Percentiles rank a stretch among this genome's conserved stretches.
phyloP scores from a whole-genome alignment of 2,329 filamentous ascomycete species.

The Diaporthe velutina region DNA sequence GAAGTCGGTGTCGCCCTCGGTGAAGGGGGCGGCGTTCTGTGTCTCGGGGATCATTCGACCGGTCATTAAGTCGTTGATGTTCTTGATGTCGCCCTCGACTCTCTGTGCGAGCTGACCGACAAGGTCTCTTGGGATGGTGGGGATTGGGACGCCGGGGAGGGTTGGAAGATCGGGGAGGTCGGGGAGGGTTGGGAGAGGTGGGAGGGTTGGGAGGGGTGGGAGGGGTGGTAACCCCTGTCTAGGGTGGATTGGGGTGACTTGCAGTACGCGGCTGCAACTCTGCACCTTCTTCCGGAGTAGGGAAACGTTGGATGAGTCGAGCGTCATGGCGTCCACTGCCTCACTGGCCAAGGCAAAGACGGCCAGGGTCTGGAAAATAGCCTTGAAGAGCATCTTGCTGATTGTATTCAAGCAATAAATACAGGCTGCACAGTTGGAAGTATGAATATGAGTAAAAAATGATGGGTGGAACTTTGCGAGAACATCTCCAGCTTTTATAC shows the following conservation, averaged over 20 bases:
- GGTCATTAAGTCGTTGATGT: background rate
- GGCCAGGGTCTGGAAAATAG: background rate
- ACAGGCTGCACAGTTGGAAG: background rate
- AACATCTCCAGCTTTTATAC: background rate
- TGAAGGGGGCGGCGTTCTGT: background rate
- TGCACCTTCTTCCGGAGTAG: background rate
- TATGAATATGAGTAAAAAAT: background rate
- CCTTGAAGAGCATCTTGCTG: background rate
- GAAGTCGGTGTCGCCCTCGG: background rate
- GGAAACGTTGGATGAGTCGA: background rate
- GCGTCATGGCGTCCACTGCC: background rate
- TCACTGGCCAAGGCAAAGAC: background rate
- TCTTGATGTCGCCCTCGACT: background rate
- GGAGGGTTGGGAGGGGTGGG: no score
- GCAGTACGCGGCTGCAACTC: background rate
- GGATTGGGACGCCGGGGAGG: no score
- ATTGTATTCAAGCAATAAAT: background rate
- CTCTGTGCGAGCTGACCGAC: no score
- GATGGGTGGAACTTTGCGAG: background rate
- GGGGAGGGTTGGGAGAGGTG: no score
- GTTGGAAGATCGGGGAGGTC: no score
- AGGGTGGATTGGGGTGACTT: background rate
- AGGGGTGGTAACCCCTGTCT: no score
- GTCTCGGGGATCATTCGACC: background rate
- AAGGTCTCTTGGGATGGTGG: no score